Conservation (phyloP, 169 alveolate species). For the Cryptosporidium meleagridis region DNA sequence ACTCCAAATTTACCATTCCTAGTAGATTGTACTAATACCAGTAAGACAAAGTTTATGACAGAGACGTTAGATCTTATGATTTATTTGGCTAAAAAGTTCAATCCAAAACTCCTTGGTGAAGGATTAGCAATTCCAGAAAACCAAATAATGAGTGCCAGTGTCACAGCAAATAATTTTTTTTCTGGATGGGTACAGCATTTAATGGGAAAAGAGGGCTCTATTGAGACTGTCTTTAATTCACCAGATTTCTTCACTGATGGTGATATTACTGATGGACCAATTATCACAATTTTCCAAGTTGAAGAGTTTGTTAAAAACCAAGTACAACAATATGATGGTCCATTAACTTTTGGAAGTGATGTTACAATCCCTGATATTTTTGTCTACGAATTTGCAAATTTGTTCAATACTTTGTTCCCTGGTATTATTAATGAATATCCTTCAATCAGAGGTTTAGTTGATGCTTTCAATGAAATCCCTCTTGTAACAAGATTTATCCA, state of each 20-base stretch:
- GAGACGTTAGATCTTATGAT: slow-evolving; percentile 48
- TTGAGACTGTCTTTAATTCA: slow-evolving; percentile 41
- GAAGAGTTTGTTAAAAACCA: slow-evolving; percentile 40
- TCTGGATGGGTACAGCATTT: slow-evolving; percentile 9
- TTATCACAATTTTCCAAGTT: slow-evolving; percentile 2
- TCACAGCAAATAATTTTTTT: slow-evolving; percentile 8
- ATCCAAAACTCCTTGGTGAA: slow-evolving; percentile 52
- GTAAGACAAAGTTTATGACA: slow-evolving; percentile 36
- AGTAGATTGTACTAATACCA: slow-evolving; percentile 65
- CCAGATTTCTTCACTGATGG: slow-evolving; percentile 28
- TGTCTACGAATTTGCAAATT: slow-evolving; percentile 34
- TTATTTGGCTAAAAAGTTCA: slow-evolving; percentile 50
- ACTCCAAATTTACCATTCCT: slow-evolving; percentile 58
- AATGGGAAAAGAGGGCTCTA: slow-evolving; percentile 41
- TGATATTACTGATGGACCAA: slow-evolving; percentile 39
- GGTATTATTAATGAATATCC: slow-evolving; percentile 59
- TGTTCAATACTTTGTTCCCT: slow-evolving; percentile 26
- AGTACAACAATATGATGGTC: slow-evolving; percentile 57
- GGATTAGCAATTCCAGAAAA: slow-evolving; percentile 8
- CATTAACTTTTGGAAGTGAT: slow-evolving; percentile 39
- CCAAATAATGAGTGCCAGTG: slow-evolving; percentile 6
- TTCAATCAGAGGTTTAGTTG: slow-evolving; percentile 38
- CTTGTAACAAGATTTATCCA: slow-evolving; percentile 22
- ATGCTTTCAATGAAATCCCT: slow-evolving; percentile 47
- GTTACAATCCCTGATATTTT: slow-evolving; percentile 54